Evolutionary conservation across 2,329 filamentous ascomycete species (phyloP).

Genomic region (Claviceps quebecensis): DNA sequence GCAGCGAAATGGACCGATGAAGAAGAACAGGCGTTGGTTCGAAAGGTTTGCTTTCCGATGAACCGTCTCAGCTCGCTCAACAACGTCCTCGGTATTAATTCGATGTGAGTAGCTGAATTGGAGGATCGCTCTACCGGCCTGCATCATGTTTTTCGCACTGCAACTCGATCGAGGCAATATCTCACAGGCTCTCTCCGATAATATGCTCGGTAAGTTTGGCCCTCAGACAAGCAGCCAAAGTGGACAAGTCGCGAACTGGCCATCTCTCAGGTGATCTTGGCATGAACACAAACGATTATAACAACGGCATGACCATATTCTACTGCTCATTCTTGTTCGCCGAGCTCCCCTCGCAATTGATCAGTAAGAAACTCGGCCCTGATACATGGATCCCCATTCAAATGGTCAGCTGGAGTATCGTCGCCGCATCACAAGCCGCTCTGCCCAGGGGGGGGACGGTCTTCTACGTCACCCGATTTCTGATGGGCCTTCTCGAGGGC

Average conservation of each 20-base stretch:
- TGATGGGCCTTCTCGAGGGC: conserved; percentile 37
- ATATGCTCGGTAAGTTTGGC: conserved; percentile 17
- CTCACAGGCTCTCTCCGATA: conserved; percentile 20
- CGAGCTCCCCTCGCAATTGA: conserved; percentile 39
- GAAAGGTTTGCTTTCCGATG: conserved; percentile 25
- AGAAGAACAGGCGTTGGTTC: conserved; percentile 41
- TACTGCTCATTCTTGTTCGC: conserved; percentile 34
- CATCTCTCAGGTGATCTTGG: conserved; percentile 2
- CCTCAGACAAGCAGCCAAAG: neutral
- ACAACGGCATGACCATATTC: conserved; percentile 35
- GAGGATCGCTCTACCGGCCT: conserved; percentile 22
- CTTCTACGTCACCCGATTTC: conserved; percentile 19
- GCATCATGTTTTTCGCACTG: conserved; percentile 39
- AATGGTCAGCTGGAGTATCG: conserved; percentile 23
- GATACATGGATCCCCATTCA: conserved; percentile 34
- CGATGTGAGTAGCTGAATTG: conserved; percentile 15
- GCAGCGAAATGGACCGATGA: conserved; percentile 38
- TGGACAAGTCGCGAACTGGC: neutral
- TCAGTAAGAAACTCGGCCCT: conserved; percentile 36
- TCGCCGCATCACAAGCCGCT: conserved; percentile 20
- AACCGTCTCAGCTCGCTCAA: neutral
- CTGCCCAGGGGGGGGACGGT: conserved; percentile 12
- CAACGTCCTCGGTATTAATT: neutral
- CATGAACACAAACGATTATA: conserved; percentile 23
- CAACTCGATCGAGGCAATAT: conserved; percentile 27